Percentiles rank a stretch among this genome's conserved stretches.
Conservation (phyloP, 2,329 filamentous ascomycete species). For the Malbranchea zuffiana region DNA sequence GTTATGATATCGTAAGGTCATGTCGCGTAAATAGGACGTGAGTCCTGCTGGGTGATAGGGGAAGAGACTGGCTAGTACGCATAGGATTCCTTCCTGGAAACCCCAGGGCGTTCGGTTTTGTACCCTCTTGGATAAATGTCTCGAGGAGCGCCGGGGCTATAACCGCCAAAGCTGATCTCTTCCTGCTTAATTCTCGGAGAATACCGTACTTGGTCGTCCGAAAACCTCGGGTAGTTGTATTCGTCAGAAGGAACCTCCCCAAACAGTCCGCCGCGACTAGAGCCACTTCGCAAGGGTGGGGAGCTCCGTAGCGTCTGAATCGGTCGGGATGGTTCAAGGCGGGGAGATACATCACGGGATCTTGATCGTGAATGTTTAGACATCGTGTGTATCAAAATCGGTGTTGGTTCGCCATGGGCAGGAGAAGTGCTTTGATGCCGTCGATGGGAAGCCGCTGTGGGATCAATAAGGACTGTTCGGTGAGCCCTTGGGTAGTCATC, state of each 20-base stretch:
- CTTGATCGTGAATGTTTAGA: constrained; percentile 22
- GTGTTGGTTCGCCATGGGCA: constrained; percentile 19
- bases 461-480: constrained; percentile 21
- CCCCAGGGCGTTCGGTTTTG: too few species aligned
- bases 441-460: constrained; percentile 5
- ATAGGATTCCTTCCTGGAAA: too few species aligned
- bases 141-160: too few species aligned
- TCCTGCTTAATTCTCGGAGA: too few species aligned
- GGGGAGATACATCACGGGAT: not conserved
- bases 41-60: too few species aligned
- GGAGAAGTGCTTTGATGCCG: constrained; percentile 18
- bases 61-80: too few species aligned
- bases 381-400: constrained; percentile 14
- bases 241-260: constrained; percentile 7
- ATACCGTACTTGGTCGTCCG: too few species aligned
- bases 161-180: too few species aligned
- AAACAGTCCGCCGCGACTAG: constrained; percentile 5
- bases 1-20: too few species aligned
- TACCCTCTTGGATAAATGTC: too few species aligned
- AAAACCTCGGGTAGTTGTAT: constrained; percentile 3
- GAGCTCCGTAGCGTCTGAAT: constrained; percentile 6
- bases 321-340: constrained; percentile 4
- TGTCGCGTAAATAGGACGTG: too few species aligned
- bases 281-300: not conserved
- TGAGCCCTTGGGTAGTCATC: constrained; percentile 17